A percentile compares a stretch with the other conserved stretches of the same genome.
These are phyloP conservation scores for Silene uniflora DNA, from an alignment of 148 eudicot species.

Conservation along the genomic window DNA sequence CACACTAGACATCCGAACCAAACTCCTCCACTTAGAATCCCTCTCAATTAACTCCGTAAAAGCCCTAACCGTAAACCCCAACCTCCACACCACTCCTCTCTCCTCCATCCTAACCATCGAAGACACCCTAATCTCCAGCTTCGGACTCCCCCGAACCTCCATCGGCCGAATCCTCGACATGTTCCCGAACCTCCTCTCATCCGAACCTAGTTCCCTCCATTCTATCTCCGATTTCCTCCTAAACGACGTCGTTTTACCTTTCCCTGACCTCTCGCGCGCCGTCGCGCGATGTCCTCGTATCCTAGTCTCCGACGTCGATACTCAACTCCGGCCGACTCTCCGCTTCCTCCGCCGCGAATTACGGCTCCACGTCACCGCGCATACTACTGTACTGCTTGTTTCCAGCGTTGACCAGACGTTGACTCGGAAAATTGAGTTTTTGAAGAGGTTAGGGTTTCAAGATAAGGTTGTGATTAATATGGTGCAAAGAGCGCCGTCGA, in stretches of 20 bases:
- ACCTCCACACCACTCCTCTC: conserved; percentile 61
- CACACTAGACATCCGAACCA: conserved; percentile 61
- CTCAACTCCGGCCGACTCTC: conserved; percentile 64
- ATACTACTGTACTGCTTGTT: conserved; percentile 54
- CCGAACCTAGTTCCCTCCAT: conserved; percentile 58
- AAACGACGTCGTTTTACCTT: conserved; percentile 46
- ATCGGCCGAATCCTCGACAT: conserved; percentile 73
- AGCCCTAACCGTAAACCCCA: conserved; percentile 68
- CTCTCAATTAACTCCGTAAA: conserved; percentile 59
- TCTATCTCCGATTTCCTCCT: conserved; percentile 64
- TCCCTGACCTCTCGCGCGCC: conserved; percentile 38
- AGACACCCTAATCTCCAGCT: conserved; percentile 45
- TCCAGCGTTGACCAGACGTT: conserved; percentile 51
- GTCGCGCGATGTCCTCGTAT: conserved; percentile 74
- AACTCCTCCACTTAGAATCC: conserved; percentile 65
- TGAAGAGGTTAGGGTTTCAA: conserved; percentile 50
- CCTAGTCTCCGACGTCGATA: conserved; percentile 43
- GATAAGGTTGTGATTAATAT: conserved; percentile 47
- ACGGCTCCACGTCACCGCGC: conserved; percentile 8
- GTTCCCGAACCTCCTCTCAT: conserved; percentile 68
- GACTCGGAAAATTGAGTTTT: conserved; percentile 45
- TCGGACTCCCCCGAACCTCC: conserved; percentile 52
- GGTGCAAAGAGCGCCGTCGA: conserved; percentile 75
- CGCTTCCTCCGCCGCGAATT: conserved; percentile 31
- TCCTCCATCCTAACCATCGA: conserved; percentile 44